Base-by-base conservation (phyloP, 2,329 filamentous ascomycete species). In the Ophiocordyceps camponoti-leonardi region DNA sequence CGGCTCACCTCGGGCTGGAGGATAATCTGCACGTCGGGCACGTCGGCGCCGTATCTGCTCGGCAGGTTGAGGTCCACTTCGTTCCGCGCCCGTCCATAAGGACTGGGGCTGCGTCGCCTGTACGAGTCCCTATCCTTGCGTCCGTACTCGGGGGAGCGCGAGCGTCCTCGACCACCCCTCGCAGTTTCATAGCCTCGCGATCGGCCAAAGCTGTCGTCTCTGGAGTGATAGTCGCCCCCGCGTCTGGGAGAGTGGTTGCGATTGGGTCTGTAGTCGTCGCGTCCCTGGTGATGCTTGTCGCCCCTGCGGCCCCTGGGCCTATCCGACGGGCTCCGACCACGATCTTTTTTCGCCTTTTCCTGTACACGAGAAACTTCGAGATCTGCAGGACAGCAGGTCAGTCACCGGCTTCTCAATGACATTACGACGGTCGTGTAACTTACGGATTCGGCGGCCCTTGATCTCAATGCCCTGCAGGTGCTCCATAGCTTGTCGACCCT, bases 391-490 rank as follows among this genome's bases (percentile, higher is more conserved):
- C 44, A n/a, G 42, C 37, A 6, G 1, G 13, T 12, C 14, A n/a
- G 8, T 4, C 13, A 6, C 18, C 6, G 92, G 50, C 5, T 6
- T 11, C 6, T 40, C 23, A 46, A 35, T 14, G 33, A 11, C 31
- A 3, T 12, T 20, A 11, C 10, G 18, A 14, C 6, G 31, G 5
- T 10, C 13, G 7, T 5, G 16, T 14, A 14, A 69, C 87, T 76
- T 69, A 94, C 90, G 87, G 58, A 96, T 94, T 60, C 87, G 87
- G 51, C 88, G 81, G n/a, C 88, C 90, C 56, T 85, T 77, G 35
- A 96, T 78, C 51, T 86, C 76, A 39, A 78, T 75, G 11, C 85
- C 86, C 62, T 96, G 86, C 49, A 95, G 79, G 33, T 73, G 72
- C 33, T 83, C 71, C 53, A 96, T 73, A 5, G 90, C 90, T 42